Evolutionary conservation across 2,329 filamentous ascomycete species (phyloP), one percentile per base, ranked within the genome.

Genomic region (Colletotrichum karsti): DNA sequence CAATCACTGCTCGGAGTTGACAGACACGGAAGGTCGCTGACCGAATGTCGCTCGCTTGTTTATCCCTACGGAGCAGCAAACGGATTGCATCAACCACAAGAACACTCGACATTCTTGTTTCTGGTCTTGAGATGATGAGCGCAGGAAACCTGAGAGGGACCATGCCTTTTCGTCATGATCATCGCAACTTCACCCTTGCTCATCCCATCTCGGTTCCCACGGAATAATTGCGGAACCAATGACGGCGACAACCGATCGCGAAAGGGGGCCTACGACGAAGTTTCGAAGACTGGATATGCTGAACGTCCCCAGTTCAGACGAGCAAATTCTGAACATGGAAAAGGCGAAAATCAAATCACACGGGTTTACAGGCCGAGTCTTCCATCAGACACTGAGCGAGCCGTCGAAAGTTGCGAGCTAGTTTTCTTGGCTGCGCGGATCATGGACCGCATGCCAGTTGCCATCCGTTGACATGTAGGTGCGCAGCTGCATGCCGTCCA

Each of bases 21-120:
- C 60, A 68, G 46, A 65, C 53, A 35, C 46, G 65, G 65, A 68
- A 68, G 53, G 65, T 59, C 42, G 28, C 64, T 63, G 42, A 26
- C 59, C 42, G 51, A 57, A 42, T 42, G 9, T 54, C 35, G 44
- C 37, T 35, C 51, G 44, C 39, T 35, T 48, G 24, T 33, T 8
- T 41, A 33, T 35, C 53, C 37, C 41, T 30, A 41, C 9, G n/a
- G 46, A 50, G 48, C 39, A 48, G 22, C 39, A 54, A 41, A 28
- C 30, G 18, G 15, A 54, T 53, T 20, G 18, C 12, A 9, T 44
- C 28, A 24, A 63, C 20, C 18, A 35, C n/a, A 33, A 51, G 41
- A 15, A 57, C 24, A 37, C 24, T 57, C 42, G 26, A 3, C n/a
- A n/a, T 57, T 67, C 44, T 33, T 63, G 51, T 39, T 63, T 41